Base-by-base conservation (phyloP, 441 rosid genomes). In the Codiaeum variegatum region DNA sequence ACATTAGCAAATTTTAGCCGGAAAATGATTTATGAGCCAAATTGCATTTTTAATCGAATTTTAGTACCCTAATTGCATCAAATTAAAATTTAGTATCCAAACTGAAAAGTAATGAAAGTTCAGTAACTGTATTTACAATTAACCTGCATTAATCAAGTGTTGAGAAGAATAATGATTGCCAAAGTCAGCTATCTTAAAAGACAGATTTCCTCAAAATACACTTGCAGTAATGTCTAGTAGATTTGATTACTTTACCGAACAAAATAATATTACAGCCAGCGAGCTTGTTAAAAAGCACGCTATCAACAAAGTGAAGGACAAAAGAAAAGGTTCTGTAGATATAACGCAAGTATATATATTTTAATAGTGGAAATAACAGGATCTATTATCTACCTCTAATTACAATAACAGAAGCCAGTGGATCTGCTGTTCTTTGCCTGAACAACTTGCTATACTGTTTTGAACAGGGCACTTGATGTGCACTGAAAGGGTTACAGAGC, bases 391-490 rank as follows among this genome's bases (percentile, higher is more conserved):
- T 16, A 24, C 10, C 5, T 62, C 36, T 62, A 51, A 51, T 63
- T 62, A 72, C 54, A 72, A 19, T 7, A 34, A 34, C 29, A 19
- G 5, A 60, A 16, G 0, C 28, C 0, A 10, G 28, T 6, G 34
- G 49, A n/a, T n/a, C n/a, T n/a, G n/a, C n/a, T n/a, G n/a, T 12
- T 38, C 10, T 44, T 64, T 4, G n/a, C 55, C 23, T 38, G 11
- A 15, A 16, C 73, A 69, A 55, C 21, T 42, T 5, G 62, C 52
- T 26, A 62, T 60, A 24, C 36, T 47, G 72, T 74, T n/a, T n/a
- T 59, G 34, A 29, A 46, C 36, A 31, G 40, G 58, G 58, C 49
- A 34, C 69, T n/a, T 23, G 29, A 59, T 23, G 62, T 55, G 64
- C 52, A 69, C 36, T 16, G 52, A 34, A 68, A 21, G 21, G 21